Base-by-base conservation (phyloP, 306 rosid genomes). In the Vigna reflexopilosa region DNA sequence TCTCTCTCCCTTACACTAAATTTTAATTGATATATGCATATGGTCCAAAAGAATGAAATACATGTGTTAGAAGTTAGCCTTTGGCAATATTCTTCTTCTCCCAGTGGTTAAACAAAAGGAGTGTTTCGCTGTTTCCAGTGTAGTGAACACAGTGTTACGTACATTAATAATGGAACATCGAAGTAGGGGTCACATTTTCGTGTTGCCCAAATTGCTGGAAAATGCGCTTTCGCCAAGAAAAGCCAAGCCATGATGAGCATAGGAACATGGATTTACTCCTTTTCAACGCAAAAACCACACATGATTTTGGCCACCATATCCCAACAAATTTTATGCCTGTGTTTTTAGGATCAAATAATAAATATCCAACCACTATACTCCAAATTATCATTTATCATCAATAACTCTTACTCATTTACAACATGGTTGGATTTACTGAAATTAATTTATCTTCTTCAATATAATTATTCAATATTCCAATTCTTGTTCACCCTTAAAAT, bases 111-210 rank as follows among this genome's bases (percentile, higher is more conserved):
- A 63, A n/a, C 38, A 38, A 30, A 30, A 55, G 19, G 70, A 47
- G 51, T 48, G 51, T 34, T 63, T 34, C 9, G 48, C 49, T 62
- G 64, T 34, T 65, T 52, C 32, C 73, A 14, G 20, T 36, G 22
- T 8, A 20, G 30, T 34, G 36, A 40, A 32, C 7, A 65, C 66
- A 77, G 80, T 22, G 44, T 1, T 10, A 65, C 55, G 80, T 52
- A 75, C 63, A 63, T 61, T 76, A 36, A 65, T 40, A 54, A 40
- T 66, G 32, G 65, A 64, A 77, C 42, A 20, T 52, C 54, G 74
- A 77, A 77, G 81, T 51, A 40, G 75, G 81, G 80, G 73, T 66
- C 73, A 15, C 55, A 65, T 40, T 63, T 63, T 32, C 9, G 62
- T 48, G 80, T 48, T 16, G 19, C 57, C 13, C 22, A 77, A 54